Evolutionary conservation across 768 basidiomycete species (phyloP).

Genomic region (Termitomyces sp.): DNA sequence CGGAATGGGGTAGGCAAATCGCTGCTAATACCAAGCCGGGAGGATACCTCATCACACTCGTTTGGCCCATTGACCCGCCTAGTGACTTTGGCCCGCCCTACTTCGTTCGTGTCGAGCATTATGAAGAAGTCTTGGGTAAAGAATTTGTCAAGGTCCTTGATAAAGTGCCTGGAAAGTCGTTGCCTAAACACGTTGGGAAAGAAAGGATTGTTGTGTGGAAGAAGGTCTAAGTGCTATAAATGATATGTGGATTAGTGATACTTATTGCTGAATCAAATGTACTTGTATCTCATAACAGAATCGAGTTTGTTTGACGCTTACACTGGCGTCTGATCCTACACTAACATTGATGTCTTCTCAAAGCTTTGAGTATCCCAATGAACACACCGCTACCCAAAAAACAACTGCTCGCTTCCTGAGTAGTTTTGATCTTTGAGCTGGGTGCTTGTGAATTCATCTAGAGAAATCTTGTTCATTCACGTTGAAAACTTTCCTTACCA

Average conservation of each 20-base stretch:
- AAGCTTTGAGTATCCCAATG: too few relatives aligned
- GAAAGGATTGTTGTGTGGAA: slow-evolving; percentile 55
- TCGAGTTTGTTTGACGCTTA: too few relatives aligned
- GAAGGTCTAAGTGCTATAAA: neutral
- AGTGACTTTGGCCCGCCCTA: slow-evolving; percentile 54
- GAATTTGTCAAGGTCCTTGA: slow-evolving; percentile 23
- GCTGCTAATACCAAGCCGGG: slow-evolving; percentile 50
- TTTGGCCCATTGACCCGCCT: slow-evolving; percentile 47
- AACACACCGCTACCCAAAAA: too few relatives aligned
- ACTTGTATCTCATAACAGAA: neutral
- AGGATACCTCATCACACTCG: slow-evolving; percentile 54
- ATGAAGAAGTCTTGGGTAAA: slow-evolving; percentile 38
- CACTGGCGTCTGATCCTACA: too few relatives aligned
- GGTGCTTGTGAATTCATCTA: too few relatives aligned
- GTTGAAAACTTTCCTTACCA: too few relatives aligned
- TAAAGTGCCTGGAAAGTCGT: slow-evolving; percentile 39
- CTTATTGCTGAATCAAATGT: neutral
- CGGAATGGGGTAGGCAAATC: slow-evolving; percentile 56
- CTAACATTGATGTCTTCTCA: too few relatives aligned
- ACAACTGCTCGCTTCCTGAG: too few relatives aligned
- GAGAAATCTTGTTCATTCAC: too few relatives aligned
- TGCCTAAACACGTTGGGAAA: slow-evolving; percentile 34
- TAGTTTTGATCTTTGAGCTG: too few relatives aligned
- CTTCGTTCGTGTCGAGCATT: slow-evolving; percentile 52
- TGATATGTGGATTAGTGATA: neutral